These are phyloP conservation scores for Neopestalotiopsis sp. DNA, from an alignment of 2,329 filamentous ascomycete genomes.

Conservation along the genomic window DNA sequence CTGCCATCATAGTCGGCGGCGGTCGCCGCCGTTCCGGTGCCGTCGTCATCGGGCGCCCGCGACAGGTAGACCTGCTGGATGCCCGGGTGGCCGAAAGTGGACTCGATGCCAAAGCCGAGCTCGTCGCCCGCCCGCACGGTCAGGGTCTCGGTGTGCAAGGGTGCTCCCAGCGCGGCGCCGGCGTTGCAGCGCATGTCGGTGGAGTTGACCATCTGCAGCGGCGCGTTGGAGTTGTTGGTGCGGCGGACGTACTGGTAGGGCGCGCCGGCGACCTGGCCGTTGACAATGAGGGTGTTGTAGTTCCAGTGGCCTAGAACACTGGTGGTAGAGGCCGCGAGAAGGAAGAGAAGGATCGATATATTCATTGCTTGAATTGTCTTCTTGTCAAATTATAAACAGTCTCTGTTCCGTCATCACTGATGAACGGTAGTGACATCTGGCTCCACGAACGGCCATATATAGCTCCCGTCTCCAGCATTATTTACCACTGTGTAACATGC, in stretches of 20 bases:
- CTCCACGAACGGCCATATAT: too few species aligned
- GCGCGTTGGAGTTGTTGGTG: slow-evolving; percentile 26
- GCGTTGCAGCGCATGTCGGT: slow-evolving; percentile 30
- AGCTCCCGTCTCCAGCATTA: too few species aligned
- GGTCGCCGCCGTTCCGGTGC: background rate
- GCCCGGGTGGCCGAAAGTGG: slow-evolving; percentile 30
- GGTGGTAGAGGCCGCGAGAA: slow-evolving; percentile 11
- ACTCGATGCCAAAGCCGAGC: slow-evolving; percentile 26
- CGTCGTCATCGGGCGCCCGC: slow-evolving; percentile 18
- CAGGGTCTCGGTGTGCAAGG: slow-evolving; percentile 12
- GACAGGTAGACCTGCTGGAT: slow-evolving; percentile 29
- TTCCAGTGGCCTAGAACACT: slow-evolving; percentile 25
- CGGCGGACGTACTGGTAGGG: slow-evolving; percentile 28
- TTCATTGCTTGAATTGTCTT: background rate
- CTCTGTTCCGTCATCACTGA: too few species aligned
- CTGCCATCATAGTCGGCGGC: slow-evolving; percentile 26
- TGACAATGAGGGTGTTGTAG: slow-evolving; percentile 29
- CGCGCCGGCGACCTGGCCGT: slow-evolving; percentile 25
- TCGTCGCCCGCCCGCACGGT: slow-evolving; percentile 25
- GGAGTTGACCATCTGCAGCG: slow-evolving; percentile 27
- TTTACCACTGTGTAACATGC: too few species aligned
- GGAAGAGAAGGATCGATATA: slow-evolving; percentile 7
- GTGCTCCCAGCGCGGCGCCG: slow-evolving; percentile 15
- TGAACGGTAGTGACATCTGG: too few species aligned
- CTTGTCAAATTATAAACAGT: too few species aligned